A percentile compares a stretch with the other conserved stretches of the same genome.
These are phyloP conservation scores for Ustulina deusta DNA, from an alignment of 2,329 filamentous ascomycete genomes.

Conservation along the genomic window DNA sequence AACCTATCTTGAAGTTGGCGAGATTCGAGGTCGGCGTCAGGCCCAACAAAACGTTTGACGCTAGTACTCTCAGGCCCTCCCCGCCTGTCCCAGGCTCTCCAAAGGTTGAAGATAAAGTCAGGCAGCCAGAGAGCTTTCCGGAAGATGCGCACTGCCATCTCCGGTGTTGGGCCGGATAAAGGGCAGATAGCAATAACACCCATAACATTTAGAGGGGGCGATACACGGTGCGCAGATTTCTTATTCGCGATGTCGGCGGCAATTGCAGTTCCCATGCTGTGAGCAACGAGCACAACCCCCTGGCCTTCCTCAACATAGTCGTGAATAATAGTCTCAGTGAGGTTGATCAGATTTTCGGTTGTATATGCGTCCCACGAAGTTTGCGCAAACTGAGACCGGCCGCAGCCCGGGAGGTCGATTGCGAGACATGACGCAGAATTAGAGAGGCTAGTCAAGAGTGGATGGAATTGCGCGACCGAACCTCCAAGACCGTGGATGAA, in stretches of 20 bases:
- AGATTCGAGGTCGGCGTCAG: constrained; percentile 72
- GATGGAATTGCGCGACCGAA: constrained; percentile 87
- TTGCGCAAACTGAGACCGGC: constrained; percentile 79
- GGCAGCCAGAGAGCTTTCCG: constrained; percentile 76
- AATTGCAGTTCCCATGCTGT: constrained; percentile 90
- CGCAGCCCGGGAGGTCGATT: constrained; percentile 91
- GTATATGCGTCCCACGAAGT: constrained; percentile 82
- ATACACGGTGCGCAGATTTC: constrained; percentile 59
- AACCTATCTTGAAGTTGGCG: constrained; percentile 77
- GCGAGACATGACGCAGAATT: constrained; percentile 87
- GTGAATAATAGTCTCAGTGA: constrained; percentile 81
- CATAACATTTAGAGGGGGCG: constrained; percentile 73
- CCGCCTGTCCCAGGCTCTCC: constrained; percentile 80
- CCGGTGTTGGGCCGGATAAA: constrained; percentile 70
- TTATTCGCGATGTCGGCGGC: constrained; percentile 74
- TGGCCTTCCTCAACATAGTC: constrained; percentile 78
- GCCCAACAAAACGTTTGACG: constrained; percentile 81
- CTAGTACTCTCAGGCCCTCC: constrained; percentile 83
- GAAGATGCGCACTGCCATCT: constrained; percentile 63
- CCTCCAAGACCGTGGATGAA: constrained; percentile 96
- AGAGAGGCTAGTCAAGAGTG: constrained; percentile 82
- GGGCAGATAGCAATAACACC: constrained; percentile 88
- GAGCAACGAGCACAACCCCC: constrained; percentile 82
- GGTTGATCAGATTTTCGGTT: constrained; percentile 77
- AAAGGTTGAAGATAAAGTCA: constrained; percentile 77